These are phyloP conservation scores for Aristolochia contorta DNA, from an alignment of 164 flowering plant species.

Conservation along the genomic window DNA sequence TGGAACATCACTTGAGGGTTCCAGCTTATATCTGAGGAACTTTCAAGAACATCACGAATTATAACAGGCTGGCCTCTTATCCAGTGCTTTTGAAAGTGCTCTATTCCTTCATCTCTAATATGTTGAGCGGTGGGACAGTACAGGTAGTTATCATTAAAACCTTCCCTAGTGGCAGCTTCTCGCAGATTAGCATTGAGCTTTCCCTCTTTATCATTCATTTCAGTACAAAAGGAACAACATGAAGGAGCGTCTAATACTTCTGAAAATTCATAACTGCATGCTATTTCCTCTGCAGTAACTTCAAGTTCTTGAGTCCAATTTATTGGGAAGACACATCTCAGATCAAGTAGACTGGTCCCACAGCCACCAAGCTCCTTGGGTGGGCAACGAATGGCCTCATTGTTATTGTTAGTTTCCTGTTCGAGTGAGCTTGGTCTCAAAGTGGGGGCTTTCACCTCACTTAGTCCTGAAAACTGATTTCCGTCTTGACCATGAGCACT, in stretches of 20 bases:
- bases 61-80: constrained; percentile 64
- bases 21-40: constrained; percentile 41
- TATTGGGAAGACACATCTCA: constrained; percentile 44
- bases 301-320: constrained; percentile 52
- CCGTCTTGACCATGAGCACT: constrained; percentile 17
- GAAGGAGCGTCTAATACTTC: constrained; percentile 30
- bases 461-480: constrained; percentile 13
- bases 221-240: constrained; percentile 37
- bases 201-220: constrained; percentile 14
- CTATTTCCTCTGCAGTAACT: constrained; percentile 46
- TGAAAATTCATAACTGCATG: constrained; percentile 40
- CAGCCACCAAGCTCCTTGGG: constrained; percentile 58
- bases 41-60: constrained; percentile 42
- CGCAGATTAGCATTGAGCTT: constrained; percentile 15
- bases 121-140: constrained; percentile 39
- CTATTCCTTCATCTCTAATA: constrained; percentile 32
- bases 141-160: constrained; percentile 44
- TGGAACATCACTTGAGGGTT: constrained; percentile 58
- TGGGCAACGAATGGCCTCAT: constrained; percentile 46
- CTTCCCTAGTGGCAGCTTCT: constrained; percentile 35
- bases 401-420: constrained; percentile 21
- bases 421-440: constrained; percentile 8
- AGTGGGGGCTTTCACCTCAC: constrained; percentile 2
- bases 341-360: constrained; percentile 37
- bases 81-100: constrained; percentile 78